Base-by-base conservation (phyloP, 345 rosid species). In the Cochlearia excelsa region DNA sequence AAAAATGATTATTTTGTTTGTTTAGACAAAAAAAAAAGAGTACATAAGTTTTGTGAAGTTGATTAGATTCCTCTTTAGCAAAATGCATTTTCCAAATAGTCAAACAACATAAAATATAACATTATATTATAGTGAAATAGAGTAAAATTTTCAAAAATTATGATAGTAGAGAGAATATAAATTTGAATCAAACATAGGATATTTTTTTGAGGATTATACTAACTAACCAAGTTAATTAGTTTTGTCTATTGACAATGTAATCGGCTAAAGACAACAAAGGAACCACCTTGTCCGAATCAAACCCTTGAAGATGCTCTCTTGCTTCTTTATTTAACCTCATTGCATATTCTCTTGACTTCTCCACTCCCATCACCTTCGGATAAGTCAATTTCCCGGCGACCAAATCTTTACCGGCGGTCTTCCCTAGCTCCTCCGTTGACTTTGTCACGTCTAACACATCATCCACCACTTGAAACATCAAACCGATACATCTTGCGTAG, bases 341-440 rank as follows among this genome's bases (percentile, higher is more conserved):
- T 0, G 89, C 89, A 9, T 82, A 80, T 7, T 77, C 77, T 56
- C 61, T 72, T 0, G 92, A 79, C 42, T 77, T 74, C 60, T 86
- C 84, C 9, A 89, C 65, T 52, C 90, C 95, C 77, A 86, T 37
- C 40, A 82, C 54, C 65, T 75, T 89, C 0, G 95, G 93, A 59
- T 90, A 84, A 0, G 93, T 90, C 2, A 71, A 73, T 65, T 87
- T 86, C 56, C 69, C 84, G 0, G 84, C 74, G 26, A 80, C 67
- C 79, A 84, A 61, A 59, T 90, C 95, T 68, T 86, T 90, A 26
- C 97, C 88, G 0, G 95, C 97, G 1, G 90, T 90, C 70, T 87
- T 83, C 26, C 93, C 95, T 60, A 81, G 44, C 59, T 82, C 85
- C 52, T 79, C 52, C 0, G 95, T 83, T 2, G 97, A 85, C 69